phyloP scores from a whole-genome alignment of 257 asterid species.

The Verbascum thapsus region DNA sequence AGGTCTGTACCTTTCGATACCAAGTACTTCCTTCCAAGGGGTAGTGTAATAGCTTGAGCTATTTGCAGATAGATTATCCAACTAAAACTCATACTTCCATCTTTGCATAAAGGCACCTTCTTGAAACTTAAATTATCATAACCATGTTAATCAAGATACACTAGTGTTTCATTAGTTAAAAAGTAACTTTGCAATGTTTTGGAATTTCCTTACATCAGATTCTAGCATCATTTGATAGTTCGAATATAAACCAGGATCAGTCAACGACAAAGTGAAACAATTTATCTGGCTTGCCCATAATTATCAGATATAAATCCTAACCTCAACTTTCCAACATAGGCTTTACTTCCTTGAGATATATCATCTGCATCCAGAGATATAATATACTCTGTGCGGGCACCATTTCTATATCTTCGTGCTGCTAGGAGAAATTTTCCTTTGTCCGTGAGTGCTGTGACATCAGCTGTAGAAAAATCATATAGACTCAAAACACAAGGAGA shows the following conservation, averaged over 20 bases:
- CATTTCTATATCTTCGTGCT: constrained; percentile 77
- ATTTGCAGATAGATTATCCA: too few species aligned
- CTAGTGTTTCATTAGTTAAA: background rate
- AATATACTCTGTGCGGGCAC: constrained; percentile 80
- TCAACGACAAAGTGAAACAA: background rate
- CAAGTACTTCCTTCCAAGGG: too few species aligned
- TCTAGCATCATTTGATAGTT: background rate
- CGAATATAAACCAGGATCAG: constrained; percentile 1
- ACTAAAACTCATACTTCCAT: too few species aligned
- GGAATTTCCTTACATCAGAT: background rate
- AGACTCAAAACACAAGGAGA: background rate
- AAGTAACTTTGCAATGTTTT: background rate
- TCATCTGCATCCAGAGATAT: constrained; percentile 82
- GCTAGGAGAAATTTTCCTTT: constrained; percentile 93
- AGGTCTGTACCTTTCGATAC: background rate
- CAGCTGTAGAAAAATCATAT: constrained; percentile 18
- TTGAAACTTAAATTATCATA: too few species aligned
- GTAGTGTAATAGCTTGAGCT: too few species aligned
- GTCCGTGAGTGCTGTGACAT: constrained; percentile 66
- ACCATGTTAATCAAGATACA: background rate
- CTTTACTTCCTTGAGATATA: constrained; percentile 85
- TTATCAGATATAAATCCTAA: constrained; percentile 31
- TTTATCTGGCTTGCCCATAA: constrained; percentile 16
- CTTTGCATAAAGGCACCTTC: too few species aligned
- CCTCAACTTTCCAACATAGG: constrained; percentile 96